These are phyloP conservation scores for Saccharomyces kudriavzevii DNA, from an alignment of 805 yeast genomes.

Conservation along the genomic window DNA sequence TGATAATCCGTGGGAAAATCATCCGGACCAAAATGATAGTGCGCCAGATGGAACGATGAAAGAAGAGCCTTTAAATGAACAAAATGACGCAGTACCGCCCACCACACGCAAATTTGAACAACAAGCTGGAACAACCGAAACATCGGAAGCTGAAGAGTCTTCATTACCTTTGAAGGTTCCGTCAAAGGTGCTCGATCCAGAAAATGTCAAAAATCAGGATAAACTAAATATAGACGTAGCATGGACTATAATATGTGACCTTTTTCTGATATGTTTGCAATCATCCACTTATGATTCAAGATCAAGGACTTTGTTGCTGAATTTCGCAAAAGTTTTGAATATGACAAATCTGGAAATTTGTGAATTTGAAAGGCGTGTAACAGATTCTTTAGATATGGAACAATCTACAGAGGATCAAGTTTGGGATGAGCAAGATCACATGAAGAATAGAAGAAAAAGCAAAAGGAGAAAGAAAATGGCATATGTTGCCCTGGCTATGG, in stretches of 20 bases:
- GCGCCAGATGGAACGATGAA: conserved; percentile 1
- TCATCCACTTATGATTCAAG: conserved; percentile 87
- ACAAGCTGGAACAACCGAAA: not conserved
- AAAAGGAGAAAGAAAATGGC: conserved; percentile 62
- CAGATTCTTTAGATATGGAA: conserved; percentile 84
- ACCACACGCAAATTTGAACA: not conserved
- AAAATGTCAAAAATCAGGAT: conserved; percentile 29
- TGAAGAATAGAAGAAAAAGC: conserved; percentile 62
- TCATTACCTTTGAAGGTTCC: conserved; percentile 1
- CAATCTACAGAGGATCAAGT: conserved; percentile 64
- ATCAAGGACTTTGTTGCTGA: conserved; percentile 68
- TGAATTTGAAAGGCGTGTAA: conserved; percentile 84
- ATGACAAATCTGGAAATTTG: conserved; percentile 60
- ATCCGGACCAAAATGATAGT: not conserved
- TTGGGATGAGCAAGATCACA: conserved; percentile 63
- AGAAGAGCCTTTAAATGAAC: not conserved
- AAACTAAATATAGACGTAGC: conserved; percentile 62
- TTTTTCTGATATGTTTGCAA: conserved; percentile 68
- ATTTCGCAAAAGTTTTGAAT: conserved; percentile 56
- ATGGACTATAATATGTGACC: conserved; percentile 91
- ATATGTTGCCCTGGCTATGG: conserved; percentile 88
- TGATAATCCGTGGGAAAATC: conserved; percentile 39
- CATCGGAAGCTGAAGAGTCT: not conserved
- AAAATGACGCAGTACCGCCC: not conserved
- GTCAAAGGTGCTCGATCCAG: conserved; percentile 24